Evolutionary conservation across 805 yeast species (phyloP).

Genomic region (Myxozyma lipomycoides): DNA sequence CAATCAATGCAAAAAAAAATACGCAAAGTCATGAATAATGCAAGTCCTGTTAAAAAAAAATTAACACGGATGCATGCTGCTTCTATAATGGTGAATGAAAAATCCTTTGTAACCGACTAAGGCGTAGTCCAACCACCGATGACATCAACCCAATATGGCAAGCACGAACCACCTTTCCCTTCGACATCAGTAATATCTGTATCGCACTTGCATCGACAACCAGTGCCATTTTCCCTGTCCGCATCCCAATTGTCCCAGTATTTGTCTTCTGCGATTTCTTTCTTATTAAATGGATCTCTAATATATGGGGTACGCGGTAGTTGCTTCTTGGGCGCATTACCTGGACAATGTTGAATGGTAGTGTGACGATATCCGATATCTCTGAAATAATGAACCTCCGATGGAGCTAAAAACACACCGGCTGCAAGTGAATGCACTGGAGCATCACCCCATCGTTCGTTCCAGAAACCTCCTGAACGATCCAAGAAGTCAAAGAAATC

Average conservation of each 20-base stretch:
- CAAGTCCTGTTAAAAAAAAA: no score
- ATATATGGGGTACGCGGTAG: constrained; percentile 37
- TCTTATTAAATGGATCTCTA: constrained; percentile 37
- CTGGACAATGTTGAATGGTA: constrained; percentile 78
- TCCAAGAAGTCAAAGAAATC: constrained; percentile 69
- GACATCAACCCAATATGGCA: constrained; percentile 36
- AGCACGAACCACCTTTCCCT: constrained; percentile 36
- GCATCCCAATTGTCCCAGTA: constrained; percentile 42
- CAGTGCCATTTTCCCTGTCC: constrained; percentile 51
- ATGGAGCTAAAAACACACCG: constrained; percentile 63
- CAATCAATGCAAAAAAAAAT: no score
- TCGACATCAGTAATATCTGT: constrained; percentile 37
- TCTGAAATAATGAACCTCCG: constrained; percentile 82
- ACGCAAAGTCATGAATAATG: no score
- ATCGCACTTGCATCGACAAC: constrained; percentile 87
- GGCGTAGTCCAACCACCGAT: constrained; percentile 34
- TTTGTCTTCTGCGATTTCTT: constrained; percentile 38
- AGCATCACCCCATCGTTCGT: constrained; percentile 97
- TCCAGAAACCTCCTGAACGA: constrained; percentile 72
- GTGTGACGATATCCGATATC: constrained; percentile 90
- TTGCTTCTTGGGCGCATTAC: constrained; percentile 54
- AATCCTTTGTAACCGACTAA: no score
- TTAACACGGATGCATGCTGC: no score
- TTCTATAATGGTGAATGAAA: no score
- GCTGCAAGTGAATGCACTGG: constrained; percentile 88